Evolutionary conservation across 139 green algal species (phyloP).

Genomic region (Raphidocelis subcapitata): DNA sequence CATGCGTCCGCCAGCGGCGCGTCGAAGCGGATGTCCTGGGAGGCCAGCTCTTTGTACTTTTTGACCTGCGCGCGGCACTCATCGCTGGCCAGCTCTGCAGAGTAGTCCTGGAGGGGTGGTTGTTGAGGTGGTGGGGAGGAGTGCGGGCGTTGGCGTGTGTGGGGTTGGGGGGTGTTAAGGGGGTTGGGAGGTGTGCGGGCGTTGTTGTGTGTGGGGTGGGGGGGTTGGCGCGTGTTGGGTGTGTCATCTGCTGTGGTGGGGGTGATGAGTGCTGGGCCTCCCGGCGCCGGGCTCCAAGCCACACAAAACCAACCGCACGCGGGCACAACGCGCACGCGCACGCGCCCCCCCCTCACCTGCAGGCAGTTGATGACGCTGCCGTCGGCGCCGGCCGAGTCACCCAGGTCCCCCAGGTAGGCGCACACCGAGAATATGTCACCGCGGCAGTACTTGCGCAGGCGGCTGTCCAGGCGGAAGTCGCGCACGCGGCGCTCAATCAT

Average conservation of each 20-base stretch:
- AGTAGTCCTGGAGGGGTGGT: conserved; percentile 27
- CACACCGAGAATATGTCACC: conserved; percentile 49
- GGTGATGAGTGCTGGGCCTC: no score
- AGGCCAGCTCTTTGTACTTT: conserved; percentile 50
- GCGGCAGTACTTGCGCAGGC: conserved; percentile 47
- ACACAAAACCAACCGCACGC: background rate
- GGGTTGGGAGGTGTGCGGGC: no score
- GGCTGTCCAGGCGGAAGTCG: conserved; percentile 73
- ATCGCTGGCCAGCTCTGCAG: conserved; percentile 32
- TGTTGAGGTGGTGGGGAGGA: no score
- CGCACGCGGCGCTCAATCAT: conserved; percentile 68
- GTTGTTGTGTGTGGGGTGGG: no score
- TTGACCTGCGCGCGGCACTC: conserved; percentile 34
- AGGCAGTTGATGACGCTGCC: conserved; percentile 55
- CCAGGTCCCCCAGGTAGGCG: conserved; percentile 40
- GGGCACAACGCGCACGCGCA: background rate
- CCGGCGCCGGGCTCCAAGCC: no score
- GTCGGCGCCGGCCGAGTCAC: conserved; percentile 45
- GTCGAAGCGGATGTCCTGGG: conserved; percentile 85
- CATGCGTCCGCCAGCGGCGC: conserved; percentile 73
- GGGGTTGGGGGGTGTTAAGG: no score
- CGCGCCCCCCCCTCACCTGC: conserved; percentile 15
- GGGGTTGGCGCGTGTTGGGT: background rate
- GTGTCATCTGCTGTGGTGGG: background rate
- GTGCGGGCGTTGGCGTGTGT: no score